phyloP scores from a whole-genome alignment of 441 rosid genomes.

The Adansonia grandidieri region DNA sequence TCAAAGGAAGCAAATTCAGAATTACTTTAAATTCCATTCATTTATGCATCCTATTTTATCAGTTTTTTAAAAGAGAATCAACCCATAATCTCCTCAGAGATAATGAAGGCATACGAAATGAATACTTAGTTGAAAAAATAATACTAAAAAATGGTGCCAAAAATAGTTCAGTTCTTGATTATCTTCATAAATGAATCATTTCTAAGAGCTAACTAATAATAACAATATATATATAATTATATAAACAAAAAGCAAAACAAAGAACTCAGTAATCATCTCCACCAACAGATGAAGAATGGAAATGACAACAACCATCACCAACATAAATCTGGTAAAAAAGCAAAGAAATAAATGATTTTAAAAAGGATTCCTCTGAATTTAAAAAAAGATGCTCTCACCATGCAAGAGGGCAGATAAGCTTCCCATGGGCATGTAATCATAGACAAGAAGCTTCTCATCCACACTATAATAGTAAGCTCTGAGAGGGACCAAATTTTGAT shows the following conservation, averaged over 20 bases:
- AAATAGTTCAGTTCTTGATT: neutral
- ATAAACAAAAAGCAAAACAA: neutral
- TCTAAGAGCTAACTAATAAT: neutral
- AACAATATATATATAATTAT: no score
- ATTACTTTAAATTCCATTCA: neutral
- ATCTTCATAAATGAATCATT: slow-evolving; percentile 11
- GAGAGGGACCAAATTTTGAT: slow-evolving; percentile 80
- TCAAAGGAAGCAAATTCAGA: neutral
- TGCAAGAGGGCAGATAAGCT: slow-evolving; percentile 97
- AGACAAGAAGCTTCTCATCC: slow-evolving; percentile 95
- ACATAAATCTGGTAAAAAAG: neutral
- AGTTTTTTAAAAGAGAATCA: neutral
- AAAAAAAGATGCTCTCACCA: slow-evolving; percentile 50
- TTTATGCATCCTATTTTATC: neutral
- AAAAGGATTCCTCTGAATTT: neutral
- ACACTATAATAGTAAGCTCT: slow-evolving; percentile 88
- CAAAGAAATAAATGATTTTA: neutral
- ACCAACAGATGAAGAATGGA: slow-evolving; percentile 18
- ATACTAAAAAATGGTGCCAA: no score
- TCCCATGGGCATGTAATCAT: slow-evolving; percentile 95
- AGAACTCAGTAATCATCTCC: slow-evolving; percentile 13
- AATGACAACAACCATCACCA: neutral
- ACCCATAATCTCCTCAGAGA: neutral
- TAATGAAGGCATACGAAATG: neutral
- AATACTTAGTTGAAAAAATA: no score